Percentiles rank a stretch among this genome's conserved stretches.
Evolutionary conservation across 257 asterid genomes (phyloP).

Genomic region (Scutellaria minor): DNA sequence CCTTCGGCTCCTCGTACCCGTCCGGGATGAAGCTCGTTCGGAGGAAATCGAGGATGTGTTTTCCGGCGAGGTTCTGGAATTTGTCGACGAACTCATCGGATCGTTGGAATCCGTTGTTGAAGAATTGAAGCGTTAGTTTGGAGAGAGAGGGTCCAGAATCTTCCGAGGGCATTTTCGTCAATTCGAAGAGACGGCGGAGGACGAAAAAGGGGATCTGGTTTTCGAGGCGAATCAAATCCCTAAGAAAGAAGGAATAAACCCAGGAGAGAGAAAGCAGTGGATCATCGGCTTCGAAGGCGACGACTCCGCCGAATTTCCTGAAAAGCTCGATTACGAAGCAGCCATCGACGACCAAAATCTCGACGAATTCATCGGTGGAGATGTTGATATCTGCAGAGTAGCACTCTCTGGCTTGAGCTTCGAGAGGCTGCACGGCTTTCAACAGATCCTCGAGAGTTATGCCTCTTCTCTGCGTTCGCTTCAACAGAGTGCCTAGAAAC

Average conservation of each 20-base stretch:
- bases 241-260: slow-evolving; percentile 62
- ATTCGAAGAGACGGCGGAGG: slow-evolving; percentile 61
- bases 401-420: slow-evolving; percentile 65
- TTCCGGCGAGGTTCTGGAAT: slow-evolving; percentile 44
- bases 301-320: slow-evolving; percentile 60
- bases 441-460: slow-evolving; percentile 50
- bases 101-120: slow-evolving; percentile 55
- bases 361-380: slow-evolving; percentile 61
- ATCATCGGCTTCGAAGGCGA: slow-evolving; percentile 64
- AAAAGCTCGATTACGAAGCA: slow-evolving; percentile 81
- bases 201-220: slow-evolving; percentile 86
- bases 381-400: slow-evolving; percentile 54
- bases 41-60: slow-evolving; percentile 82
- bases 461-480: slow-evolving; percentile 44
- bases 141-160: slow-evolving; percentile 51
- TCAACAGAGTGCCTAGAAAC: slow-evolving; percentile 56
- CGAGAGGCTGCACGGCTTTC: slow-evolving; percentile 61
- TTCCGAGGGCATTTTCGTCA: slow-evolving; percentile 47
- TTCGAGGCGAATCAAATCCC: slow-evolving; percentile 79
- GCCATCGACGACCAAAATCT: slow-evolving; percentile 86
- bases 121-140: slow-evolving; percentile 53
- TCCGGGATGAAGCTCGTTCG: slow-evolving; percentile 68
- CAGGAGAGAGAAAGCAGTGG: slow-evolving; percentile 75
- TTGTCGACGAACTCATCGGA: slow-evolving; percentile 45
- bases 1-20: slow-evolving; percentile 39